phyloP scores from a whole-genome alignment of 768 basidiomycete species.

The Trametopsis cervina region DNA sequence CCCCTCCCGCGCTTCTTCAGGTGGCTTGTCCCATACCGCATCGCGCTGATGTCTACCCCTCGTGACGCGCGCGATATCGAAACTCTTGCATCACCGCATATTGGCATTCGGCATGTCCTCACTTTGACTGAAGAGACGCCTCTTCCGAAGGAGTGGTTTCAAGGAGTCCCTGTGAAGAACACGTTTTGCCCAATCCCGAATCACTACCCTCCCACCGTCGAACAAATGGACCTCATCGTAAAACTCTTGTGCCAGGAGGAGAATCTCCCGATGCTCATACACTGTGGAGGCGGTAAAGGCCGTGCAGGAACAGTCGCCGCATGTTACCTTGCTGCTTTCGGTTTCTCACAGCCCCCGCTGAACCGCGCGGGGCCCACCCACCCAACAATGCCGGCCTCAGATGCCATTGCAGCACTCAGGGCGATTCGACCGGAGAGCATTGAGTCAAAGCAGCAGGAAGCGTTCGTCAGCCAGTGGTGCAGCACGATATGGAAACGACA shows the following conservation, averaged over 20 bases:
- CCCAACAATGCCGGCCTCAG: conserved; percentile 40
- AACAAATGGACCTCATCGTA: conserved; percentile 55
- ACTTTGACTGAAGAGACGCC: conserved; percentile 56
- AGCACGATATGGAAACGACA: conserved; percentile 54
- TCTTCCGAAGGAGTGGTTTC: conserved; percentile 41
- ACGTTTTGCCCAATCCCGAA: conserved; percentile 53
- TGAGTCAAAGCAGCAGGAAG: conserved; percentile 50
- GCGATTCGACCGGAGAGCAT: conserved; percentile 48
- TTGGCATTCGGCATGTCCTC: conserved; percentile 53
- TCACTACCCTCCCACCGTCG: conserved; percentile 45
- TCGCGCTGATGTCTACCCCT: conserved; percentile 59
- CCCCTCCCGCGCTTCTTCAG: conserved; percentile 54
- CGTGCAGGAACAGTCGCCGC: conserved; percentile 57
- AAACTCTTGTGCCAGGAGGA: conserved; percentile 35
- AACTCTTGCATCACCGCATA: conserved; percentile 34
- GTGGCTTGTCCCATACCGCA: conserved; percentile 52
- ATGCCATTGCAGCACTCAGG: conserved; percentile 42
- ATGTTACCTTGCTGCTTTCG: conserved; percentile 51
- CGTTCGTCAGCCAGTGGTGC: conserved; percentile 51
- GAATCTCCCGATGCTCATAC: conserved; percentile 45
- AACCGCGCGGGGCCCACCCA: conserved; percentile 29
- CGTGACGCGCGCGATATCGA: conserved; percentile 41
- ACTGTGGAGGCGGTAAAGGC: conserved; percentile 60
- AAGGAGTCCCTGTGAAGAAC: conserved; percentile 33
- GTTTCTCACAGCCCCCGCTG: conserved; percentile 37